Evolutionary conservation across 495 filamentous ascomycete species (phyloP), one percentile per base, ranked within the genome.

Genomic region (Usnea hakonensis): DNA sequence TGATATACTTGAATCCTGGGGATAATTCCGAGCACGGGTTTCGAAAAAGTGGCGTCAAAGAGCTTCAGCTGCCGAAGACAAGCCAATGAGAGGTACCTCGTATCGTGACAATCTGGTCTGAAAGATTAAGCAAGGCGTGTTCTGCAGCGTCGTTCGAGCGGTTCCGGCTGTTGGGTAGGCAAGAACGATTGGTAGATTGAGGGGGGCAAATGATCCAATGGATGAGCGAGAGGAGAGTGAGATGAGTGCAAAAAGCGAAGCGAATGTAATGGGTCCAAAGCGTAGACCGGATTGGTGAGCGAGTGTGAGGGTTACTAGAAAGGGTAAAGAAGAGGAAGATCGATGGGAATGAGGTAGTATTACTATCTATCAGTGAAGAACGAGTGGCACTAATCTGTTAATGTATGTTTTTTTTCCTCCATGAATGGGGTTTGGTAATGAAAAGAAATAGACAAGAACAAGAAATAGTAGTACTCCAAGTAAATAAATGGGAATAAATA

Each of bases 141-240:
- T 44, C 50, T 61, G 48, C 9, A 23, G 59, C n/a, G 48, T 61
- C 37, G 38, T 61, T 61, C 50, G 50, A 61, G 59, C 50, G 59
- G 28, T 53, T 61, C 13, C 19, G 48, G 53, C 16, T 11, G 35
- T 40, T 61, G 55, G n/a, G 48, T 61, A 50, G 52, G 38, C 38
- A 40, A n/a, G 5, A 16, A 37, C 37, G 59, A 55, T 52, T 52
- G 48, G 48, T 9, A 28, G 44, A 17, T 16, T 3, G 48, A 38
- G 38, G 59, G 44, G 44, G 32, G 59, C 5, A 19, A 28, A 33
- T 35, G n/a, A 40, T 37, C 23, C 36, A 54, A 55, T 55, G 52
- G 38, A 21, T 7, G 33, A 1, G 33, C 21, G 17, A 40, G 36
- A 16, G 17, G 54, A 56, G 37, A 33, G 33, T 33, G 30, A 41